Evolutionary conservation across 768 basidiomycete species (phyloP).

Genomic region (Auricularia cornea): DNA sequence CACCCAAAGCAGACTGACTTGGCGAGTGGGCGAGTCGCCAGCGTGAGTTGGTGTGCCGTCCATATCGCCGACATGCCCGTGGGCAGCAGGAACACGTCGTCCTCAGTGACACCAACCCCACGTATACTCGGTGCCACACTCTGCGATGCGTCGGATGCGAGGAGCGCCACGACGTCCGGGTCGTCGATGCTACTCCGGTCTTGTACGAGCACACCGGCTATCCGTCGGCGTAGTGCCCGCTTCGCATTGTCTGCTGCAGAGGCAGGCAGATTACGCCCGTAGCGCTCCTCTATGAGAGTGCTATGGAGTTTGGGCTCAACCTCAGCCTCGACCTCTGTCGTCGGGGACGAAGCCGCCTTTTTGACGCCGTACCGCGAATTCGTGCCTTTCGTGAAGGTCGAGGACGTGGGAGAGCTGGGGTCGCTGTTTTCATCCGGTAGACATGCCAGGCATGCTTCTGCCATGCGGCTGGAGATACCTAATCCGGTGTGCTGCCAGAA

Average conservation of each 20-base stretch:
- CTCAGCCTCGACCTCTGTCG: slow-evolving; percentile 5
- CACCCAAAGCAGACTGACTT: slow-evolving; percentile 96
- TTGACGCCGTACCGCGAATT: slow-evolving; percentile 55
- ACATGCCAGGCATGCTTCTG: slow-evolving; percentile 71
- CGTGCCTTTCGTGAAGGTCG: slow-evolving; percentile 33
- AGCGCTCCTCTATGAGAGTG: slow-evolving; percentile 86
- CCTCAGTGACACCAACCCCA: slow-evolving; percentile 60
- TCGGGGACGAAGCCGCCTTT: slow-evolving; percentile 10
- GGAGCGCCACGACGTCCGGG: slow-evolving; percentile 9
- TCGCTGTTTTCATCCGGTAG: slow-evolving; percentile 37
- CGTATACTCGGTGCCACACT: slow-evolving; percentile 55
- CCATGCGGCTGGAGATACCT: slow-evolving; percentile 82
- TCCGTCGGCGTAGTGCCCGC: slow-evolving; percentile 73
- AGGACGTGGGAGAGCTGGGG: slow-evolving; percentile 11
- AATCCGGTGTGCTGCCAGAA: slow-evolving; percentile 96
- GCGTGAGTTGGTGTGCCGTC: slow-evolving; percentile 71
- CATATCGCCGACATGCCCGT: slow-evolving; percentile 94
- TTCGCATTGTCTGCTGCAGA: slow-evolving; percentile 73
- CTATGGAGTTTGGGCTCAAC: slow-evolving; percentile 54
- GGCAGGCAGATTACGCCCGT: slow-evolving; percentile 80
- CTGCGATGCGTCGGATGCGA: slow-evolving; percentile 12
- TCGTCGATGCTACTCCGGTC: slow-evolving; percentile 30
- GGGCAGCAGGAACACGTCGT: slow-evolving; percentile 83
- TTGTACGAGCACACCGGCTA: slow-evolving; percentile 74
- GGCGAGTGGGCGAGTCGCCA: slow-evolving; percentile 42